These are phyloP conservation scores for Pythium chondricola DNA, from an alignment of 352 stramenopile species.

Conservation along the genomic window DNA sequence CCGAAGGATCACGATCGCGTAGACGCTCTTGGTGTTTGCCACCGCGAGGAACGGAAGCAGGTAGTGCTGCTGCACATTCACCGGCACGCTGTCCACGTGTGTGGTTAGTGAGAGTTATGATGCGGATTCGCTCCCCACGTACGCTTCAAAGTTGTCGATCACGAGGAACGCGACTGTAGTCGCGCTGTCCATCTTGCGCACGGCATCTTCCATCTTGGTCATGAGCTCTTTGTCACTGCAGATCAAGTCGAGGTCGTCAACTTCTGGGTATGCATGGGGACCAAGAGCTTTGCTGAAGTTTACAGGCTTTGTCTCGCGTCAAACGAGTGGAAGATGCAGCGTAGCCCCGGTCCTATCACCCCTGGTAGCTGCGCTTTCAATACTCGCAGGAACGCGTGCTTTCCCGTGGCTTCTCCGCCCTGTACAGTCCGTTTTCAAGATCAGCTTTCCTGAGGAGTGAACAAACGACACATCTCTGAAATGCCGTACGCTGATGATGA, in stretches of 20 bases:
- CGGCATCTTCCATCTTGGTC: constrained; percentile 26
- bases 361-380: constrained; percentile 26
- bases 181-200: constrained; percentile 19
- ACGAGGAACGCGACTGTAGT: constrained; percentile 32
- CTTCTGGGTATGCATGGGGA: too few relatives aligned
- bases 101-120: too few relatives aligned
- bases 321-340: constrained; percentile 26
- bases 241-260: too few relatives aligned
- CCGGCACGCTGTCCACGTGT: constrained; percentile 37
- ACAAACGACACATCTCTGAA: not conserved
- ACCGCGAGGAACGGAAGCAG: constrained; percentile 39
- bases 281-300: too few relatives aligned
- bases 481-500: constrained; percentile 52
- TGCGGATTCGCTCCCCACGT: too few relatives aligned
- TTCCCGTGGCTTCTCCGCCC: constrained; percentile 43
- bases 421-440: constrained; percentile 8
- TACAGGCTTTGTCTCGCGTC: constrained; percentile 33
- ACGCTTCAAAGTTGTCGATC: constrained; percentile 62
- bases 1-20: constrained; percentile 41
- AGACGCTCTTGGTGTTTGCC: constrained; percentile 49
- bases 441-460: not conserved
- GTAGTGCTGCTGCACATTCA: constrained; percentile 45
- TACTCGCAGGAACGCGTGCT: constrained; percentile 41
- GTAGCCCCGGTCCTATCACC: constrained; percentile 4
- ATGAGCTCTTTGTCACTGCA: constrained; percentile 41